Base-by-base conservation (phyloP, 768 basidiomycete genomes). In the Tulasnella sp. region DNA sequence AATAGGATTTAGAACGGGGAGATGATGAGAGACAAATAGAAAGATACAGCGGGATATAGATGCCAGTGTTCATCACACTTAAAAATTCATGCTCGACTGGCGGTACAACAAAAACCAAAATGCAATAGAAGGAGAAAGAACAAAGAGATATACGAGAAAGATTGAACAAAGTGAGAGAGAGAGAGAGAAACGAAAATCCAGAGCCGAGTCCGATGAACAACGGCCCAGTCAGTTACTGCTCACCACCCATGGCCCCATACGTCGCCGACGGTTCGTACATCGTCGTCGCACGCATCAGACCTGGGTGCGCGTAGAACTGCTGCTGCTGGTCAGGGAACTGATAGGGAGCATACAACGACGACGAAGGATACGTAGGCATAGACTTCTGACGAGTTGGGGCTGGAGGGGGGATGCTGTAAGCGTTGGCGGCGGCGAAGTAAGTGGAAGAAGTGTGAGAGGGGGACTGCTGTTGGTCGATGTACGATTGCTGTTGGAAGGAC, bases 271-370 rank as follows among this genome's bases (percentile, higher is more conserved):
- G 39, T 19, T 67, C 67, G 40, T 32, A 39, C 29, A 39, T 44
- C 29, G 39, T 41, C 67, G 42, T 67, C 3, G 42, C 42, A 39
- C 67, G 42, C 67, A 67, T 67, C 29, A 39, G 14, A 16, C 40
- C 67, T 17, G 36, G 71, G 32, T 72, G 71, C 22, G 29, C 34
- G 19, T 36, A 29, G 40, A 35, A 72, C n/a, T 63, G 71, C 40
- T 63, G 71, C 26, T 72, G 71, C 37, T 72, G 71, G 34, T 72
- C 62, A 29, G 26, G 29, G 69, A 16, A 70, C n/a, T 44, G 44
- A 36, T 70, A 47, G n/a, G 41, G n/a, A 44, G 19, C 41, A 32
- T 70, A 47, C 32, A 44, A n/a, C 22, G 52, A 59, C 4, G 52
- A 32, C 22, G 1, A 0, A 8, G 52, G 26, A 59, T 59, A 59